Conservation (phyloP, 2,329 filamentous ascomycete genomes). For the Metarhizium anisopliae region DNA sequence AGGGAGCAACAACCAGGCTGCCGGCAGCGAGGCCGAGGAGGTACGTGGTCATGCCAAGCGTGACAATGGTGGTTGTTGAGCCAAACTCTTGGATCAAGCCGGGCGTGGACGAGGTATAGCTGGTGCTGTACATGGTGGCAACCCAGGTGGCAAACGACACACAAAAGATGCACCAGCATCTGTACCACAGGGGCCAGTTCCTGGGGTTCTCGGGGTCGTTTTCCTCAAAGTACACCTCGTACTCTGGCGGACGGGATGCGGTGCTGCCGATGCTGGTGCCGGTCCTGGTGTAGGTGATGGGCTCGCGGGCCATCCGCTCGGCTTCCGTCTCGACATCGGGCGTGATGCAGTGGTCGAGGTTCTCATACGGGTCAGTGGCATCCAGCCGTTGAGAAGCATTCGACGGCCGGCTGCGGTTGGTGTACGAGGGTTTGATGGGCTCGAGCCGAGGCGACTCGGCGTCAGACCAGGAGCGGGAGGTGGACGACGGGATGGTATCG, state of each 20-base stretch:
- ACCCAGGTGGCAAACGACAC: conserved; percentile 39
- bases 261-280: conserved; percentile 32
- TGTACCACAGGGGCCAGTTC: conserved; percentile 53
- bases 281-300: conserved; percentile 33
- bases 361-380: conserved; percentile 20
- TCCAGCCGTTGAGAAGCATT: conserved; percentile 8
- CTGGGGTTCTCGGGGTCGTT: conserved; percentile 56
- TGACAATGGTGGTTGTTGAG: conserved; percentile 50
- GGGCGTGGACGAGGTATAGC: conserved; percentile 64
- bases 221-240: conserved; percentile 64
- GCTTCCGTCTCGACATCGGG: conserved; percentile 27
- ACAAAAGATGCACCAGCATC: conserved; percentile 33
- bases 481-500: neutral
- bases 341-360: conserved; percentile 30
- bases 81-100: conserved; percentile 61
- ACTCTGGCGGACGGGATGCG: conserved; percentile 44
- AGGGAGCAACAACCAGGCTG: conserved; percentile 62
- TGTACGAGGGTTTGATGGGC: conserved; percentile 3
- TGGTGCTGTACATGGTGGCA: conserved; percentile 66
- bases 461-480: neutral
- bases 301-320: conserved; percentile 33
- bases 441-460: neutral
- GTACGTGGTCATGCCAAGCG: conserved; percentile 71
- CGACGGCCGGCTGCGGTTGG: conserved; percentile 12
- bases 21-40: conserved; percentile 66